A percentile compares a stretch with the other conserved stretches of the same genome.
These are phyloP conservation scores for Aquilaria yunnanensis DNA, from an alignment of 345 rosid species.

Conservation along the genomic window DNA sequence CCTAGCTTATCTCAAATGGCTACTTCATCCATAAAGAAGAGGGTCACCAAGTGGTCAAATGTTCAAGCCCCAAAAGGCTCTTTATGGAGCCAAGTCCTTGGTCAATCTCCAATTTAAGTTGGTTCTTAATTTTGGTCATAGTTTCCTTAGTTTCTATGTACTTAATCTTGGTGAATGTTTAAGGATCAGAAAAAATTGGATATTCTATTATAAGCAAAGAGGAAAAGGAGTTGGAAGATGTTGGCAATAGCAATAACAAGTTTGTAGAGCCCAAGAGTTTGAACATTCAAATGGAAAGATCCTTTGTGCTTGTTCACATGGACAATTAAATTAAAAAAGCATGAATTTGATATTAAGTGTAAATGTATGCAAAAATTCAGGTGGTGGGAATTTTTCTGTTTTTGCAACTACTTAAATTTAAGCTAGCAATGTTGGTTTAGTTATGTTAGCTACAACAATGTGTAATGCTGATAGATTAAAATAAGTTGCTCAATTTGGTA, in stretches of 20 bases:
- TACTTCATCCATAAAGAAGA: constrained; percentile 60
- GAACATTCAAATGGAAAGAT: constrained; percentile 27
- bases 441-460: not conserved
- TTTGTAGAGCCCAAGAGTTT: constrained; percentile 19
- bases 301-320: constrained; percentile 24
- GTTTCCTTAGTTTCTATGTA: constrained; percentile 36
- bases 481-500: no score
- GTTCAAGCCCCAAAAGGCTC: constrained; percentile 35
- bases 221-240: constrained; percentile 36
- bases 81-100: constrained; percentile 68
- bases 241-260: constrained; percentile 6
- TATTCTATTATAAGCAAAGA: constrained; percentile 44
- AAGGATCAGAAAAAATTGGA: constrained; percentile 22
- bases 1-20: constrained; percentile 55
- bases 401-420: constrained; percentile 8
- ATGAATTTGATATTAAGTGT: not conserved
- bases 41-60: constrained; percentile 59
- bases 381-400: constrained; percentile 5
- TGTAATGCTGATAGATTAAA: no score
- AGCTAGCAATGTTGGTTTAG: constrained; percentile 28
- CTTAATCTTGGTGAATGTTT: constrained; percentile 29
- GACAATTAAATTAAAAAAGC: constrained; percentile 23
- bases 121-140: constrained; percentile 40
- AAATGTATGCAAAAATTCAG: constrained; percentile 9
- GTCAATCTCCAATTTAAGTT: constrained; percentile 65